These are phyloP conservation scores for Heracleum sosnowskyi DNA, from an alignment of 129 eudicot species.

Conservation along the genomic window DNA sequence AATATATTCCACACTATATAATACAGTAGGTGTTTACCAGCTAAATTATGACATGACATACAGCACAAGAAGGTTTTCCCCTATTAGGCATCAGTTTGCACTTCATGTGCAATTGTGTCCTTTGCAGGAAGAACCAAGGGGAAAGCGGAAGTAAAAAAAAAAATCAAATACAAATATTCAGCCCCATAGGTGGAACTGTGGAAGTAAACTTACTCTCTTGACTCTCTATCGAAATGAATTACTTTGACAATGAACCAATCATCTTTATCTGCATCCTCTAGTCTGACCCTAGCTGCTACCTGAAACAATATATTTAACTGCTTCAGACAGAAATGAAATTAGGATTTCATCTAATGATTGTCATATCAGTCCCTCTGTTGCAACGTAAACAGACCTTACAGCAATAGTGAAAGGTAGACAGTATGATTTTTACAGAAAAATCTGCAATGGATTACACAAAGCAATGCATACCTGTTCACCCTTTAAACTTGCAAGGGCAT, in stretches of 20 bases:
- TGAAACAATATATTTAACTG: conserved; percentile 23
- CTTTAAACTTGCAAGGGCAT: conserved; percentile 69
- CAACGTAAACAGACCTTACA: neutral
- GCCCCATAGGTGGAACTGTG: neutral
- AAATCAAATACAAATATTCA: neutral
- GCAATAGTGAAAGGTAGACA: neutral
- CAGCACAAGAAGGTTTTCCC: neutral
- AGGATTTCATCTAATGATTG: neutral
- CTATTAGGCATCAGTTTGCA: neutral
- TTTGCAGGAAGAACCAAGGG: neutral
- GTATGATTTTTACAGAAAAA: neutral
- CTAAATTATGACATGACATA: neutral
- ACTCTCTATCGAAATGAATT: conserved; percentile 80
- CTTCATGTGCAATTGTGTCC: neutral
- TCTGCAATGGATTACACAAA: neutral
- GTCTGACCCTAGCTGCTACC: conserved; percentile 91
- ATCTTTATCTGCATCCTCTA: conserved; percentile 78
- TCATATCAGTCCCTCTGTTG: neutral
- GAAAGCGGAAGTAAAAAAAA: neutral
- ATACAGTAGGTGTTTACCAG: neutral
- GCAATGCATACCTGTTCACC: conserved; percentile 67
- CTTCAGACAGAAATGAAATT: conserved; percentile 6
- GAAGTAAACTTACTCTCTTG: conserved; percentile 57
- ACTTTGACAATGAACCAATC: conserved; percentile 97
- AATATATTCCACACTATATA: neutral